Evolutionary conservation across 2,329 filamentous ascomycete species (phyloP).

Genomic region (Pyricularia sp.): DNA sequence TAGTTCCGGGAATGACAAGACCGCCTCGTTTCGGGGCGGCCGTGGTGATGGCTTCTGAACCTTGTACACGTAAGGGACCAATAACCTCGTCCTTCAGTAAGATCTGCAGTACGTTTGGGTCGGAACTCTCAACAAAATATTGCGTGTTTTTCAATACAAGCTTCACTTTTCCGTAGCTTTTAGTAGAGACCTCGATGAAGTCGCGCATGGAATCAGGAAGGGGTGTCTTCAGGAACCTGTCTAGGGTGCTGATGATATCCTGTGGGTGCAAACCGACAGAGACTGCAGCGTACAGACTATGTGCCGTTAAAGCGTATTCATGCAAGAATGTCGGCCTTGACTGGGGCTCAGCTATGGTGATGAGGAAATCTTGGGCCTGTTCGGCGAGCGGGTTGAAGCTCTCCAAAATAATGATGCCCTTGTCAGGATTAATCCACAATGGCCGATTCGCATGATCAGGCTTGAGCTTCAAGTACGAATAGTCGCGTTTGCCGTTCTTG

Average conservation of each 20-base stretch:
- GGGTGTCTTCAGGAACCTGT: slow-evolving; percentile 75
- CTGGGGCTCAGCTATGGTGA: slow-evolving; percentile 81
- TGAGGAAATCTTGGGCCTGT: slow-evolving; percentile 82
- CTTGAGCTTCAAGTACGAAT: slow-evolving; percentile 50
- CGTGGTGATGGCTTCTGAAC: slow-evolving; percentile 52
- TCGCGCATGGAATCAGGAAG: slow-evolving; percentile 63
- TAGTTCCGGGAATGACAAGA: slow-evolving; percentile 80
- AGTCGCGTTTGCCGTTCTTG: slow-evolving; percentile 38
- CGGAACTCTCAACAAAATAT: slow-evolving; percentile 81
- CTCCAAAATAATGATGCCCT: slow-evolving; percentile 73
- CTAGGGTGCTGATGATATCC: slow-evolving; percentile 77
- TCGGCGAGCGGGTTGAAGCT: slow-evolving; percentile 79
- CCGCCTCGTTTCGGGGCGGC: slow-evolving; percentile 70
- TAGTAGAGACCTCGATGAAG: slow-evolving; percentile 70
- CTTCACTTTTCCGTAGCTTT: slow-evolving; percentile 86
- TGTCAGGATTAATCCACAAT: slow-evolving; percentile 65
- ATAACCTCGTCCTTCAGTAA: slow-evolving; percentile 71
- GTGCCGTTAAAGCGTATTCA: slow-evolving; percentile 79
- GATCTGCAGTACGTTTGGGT: slow-evolving; percentile 70
- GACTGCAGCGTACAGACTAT: slow-evolving; percentile 84
- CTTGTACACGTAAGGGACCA: slow-evolving; percentile 60
- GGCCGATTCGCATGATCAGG: slow-evolving; percentile 47
- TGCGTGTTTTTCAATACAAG: slow-evolving; percentile 84
- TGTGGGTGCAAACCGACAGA: slow-evolving; percentile 75
- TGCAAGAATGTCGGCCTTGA: slow-evolving; percentile 81